Evolutionary conservation across 345 rosid genomes (phyloP), one percentile per base, ranked within the genome.

Genomic region (Odontarrhena argentea): DNA sequence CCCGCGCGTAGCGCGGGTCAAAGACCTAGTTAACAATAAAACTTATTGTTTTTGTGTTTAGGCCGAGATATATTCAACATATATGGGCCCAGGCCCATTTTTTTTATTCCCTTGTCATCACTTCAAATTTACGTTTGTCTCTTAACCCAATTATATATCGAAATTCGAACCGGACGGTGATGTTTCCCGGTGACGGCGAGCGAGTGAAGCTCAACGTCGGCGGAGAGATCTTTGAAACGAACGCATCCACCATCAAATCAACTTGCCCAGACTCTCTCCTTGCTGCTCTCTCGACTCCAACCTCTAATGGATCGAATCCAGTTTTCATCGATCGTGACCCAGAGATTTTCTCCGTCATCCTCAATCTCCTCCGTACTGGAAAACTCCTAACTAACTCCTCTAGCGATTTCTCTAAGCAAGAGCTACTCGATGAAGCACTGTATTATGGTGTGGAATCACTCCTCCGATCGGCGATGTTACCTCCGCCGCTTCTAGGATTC

Each of bases 271-370:
- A 94, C 71, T 91, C 97, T 15, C 89, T 94, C 52, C 83, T 94
- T 2, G 78, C 80, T 12, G 86, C 85, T 52, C 91, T 94, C n/a
- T 85, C 95, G 28, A 74, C 42, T 64, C 85, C 85, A 7, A 50
- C 84, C 37, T 8, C 58, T 3, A 67, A 62, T 13, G 83, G 76
- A 14, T 74, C 76, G 8, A 34, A 13, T 10, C 87, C 96, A 0
- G 74, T 91, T 34, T 93, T 93, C 78, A 83, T 91, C 45, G 99
- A 94, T 76, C 97, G 99, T 2, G 99, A 94, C 65, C 96, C 99
- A 8, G 92, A 91, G 49, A 77, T 94, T 32, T 93, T 93, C 86
- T 80, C 98, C 32, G 86, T 80, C 46, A 80, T 93, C 45, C 94
- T 93, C 63, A 82, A 82, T 43, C 85, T 93, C 40, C 89, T 93